A percentile compares a stretch with the other conserved stretches of the same genome.
These are phyloP conservation scores for Phialemonium atrogriseum DNA, from an alignment of 2,329 filamentous ascomycete genomes.

Conservation along the genomic window DNA sequence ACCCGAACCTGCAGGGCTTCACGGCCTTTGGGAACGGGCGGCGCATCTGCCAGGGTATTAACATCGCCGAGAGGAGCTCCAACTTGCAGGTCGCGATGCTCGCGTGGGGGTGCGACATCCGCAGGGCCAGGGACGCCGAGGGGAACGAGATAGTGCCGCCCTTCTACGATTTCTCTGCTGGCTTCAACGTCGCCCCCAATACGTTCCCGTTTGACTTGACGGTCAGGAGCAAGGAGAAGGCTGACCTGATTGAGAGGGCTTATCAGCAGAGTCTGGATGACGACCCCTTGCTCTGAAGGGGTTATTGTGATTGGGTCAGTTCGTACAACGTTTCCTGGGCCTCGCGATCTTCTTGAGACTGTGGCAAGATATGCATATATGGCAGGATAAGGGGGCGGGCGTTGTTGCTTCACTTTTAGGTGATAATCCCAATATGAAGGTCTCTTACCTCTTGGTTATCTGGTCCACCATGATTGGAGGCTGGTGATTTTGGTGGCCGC, in stretches of 20 bases:
- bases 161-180: not conserved
- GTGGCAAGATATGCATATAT: too few relatives aligned
- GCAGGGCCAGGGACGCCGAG: conserved; percentile 4
- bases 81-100: conserved; percentile 4
- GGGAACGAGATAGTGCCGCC: conserved; percentile 1
- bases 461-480: too few relatives aligned
- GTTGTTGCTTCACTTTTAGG: too few relatives aligned
- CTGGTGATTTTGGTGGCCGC: too few relatives aligned
- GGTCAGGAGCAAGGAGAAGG: conserved; percentile 1
- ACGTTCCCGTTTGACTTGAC: conserved; percentile 1
- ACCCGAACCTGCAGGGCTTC: conserved; percentile 23
- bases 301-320: too few relatives aligned
- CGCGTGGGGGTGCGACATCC: conserved; percentile 17
- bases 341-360: too few relatives aligned
- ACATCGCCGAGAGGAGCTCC: conserved; percentile 14
- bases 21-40: conserved; percentile 37
- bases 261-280: conserved; percentile 1
- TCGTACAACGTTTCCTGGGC: too few relatives aligned
- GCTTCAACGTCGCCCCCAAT: conserved; percentile 2
- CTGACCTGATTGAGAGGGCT: not conserved
- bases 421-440: too few relatives aligned
- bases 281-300: conserved; percentile 1
- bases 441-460: too few relatives aligned
- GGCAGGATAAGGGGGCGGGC: too few relatives aligned
- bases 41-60: conserved; percentile 26